Conservation (phyloP, 306 rosid species). For the Cercis canadensis region DNA sequence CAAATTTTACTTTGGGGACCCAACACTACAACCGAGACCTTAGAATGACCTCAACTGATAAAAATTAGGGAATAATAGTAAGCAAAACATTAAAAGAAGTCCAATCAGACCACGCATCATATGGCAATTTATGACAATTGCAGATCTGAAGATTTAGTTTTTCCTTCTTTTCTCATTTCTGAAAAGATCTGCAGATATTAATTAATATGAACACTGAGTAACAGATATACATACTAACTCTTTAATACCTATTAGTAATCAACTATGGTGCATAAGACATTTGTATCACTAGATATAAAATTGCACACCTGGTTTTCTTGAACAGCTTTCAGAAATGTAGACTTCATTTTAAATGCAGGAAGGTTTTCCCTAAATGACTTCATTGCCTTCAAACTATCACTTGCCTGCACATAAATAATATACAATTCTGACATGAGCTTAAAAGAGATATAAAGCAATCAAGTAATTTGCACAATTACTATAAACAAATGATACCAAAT, state of each 20-base stretch:
- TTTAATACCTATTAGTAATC: conserved; percentile 15
- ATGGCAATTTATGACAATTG: conserved; percentile 26
- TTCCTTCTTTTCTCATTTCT: conserved; percentile 12
- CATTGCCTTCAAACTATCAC: conserved; percentile 67
- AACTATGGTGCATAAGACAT: neutral
- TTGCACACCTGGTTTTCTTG: conserved; percentile 75
- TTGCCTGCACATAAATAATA: conserved; percentile 52
- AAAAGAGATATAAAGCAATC: conserved; percentile 20
- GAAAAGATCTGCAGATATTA: conserved; percentile 26
- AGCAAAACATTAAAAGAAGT: neutral
- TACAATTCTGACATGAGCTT: conserved; percentile 26
- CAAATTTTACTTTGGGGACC: conserved; percentile 30
- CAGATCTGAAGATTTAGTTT: conserved; percentile 21
- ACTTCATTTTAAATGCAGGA: conserved; percentile 85
- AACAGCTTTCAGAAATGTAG: conserved; percentile 80
- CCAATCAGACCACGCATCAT: conserved; percentile 26
- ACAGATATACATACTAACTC: neutral
- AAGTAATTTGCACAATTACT: conserved; percentile 31
- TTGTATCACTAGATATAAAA: conserved; percentile 25
- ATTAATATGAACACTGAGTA: neutral
- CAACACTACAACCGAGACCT: conserved; percentile 19
- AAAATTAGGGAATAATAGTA: neutral
- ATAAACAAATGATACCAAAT: conserved; percentile 1
- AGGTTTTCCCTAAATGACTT: conserved; percentile 79
- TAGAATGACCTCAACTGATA: conserved; percentile 4